Evolutionary conservation across 192 early-diverging fungal genomes (phyloP).

Genomic region (Dissophora globulifera): DNA sequence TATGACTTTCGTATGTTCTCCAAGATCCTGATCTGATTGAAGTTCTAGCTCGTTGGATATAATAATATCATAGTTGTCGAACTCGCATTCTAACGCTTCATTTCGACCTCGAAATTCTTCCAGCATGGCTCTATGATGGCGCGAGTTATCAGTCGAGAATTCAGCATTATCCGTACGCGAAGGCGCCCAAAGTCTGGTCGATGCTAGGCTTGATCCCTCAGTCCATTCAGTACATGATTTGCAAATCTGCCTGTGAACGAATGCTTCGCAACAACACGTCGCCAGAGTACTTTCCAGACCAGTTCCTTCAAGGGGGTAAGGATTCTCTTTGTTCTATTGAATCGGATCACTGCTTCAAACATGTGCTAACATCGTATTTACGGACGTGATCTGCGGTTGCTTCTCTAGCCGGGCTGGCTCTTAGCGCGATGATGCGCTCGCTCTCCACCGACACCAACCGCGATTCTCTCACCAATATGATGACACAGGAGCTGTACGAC

Average conservation of each 20-base stretch:
- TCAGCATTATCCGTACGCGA: slow-evolving; percentile 57
- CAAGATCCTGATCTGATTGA: no score
- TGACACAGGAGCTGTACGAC: slow-evolving; percentile 56
- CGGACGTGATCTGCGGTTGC: not conserved
- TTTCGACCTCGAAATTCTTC: no score
- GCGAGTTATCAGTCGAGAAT: slow-evolving; percentile 48
- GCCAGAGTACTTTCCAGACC: slow-evolving; percentile 57
- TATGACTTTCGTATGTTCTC: slow-evolving; percentile 48
- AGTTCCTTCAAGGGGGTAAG: slow-evolving; percentile 64
- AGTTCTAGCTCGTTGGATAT: no score
- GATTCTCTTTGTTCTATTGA: no score
- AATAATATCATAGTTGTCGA: no score
- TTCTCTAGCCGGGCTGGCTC: slow-evolving; percentile 31
- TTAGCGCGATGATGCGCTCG: slow-evolving; percentile 30
- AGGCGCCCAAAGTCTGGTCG: slow-evolving; percentile 53
- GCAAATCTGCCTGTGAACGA: slow-evolving; percentile 54
- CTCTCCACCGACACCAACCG: slow-evolving; percentile 27
- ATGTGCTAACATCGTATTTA: no score
- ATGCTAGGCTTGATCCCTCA: slow-evolving; percentile 51
- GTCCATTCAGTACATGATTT: slow-evolving; percentile 51
- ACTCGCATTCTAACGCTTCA: no score
- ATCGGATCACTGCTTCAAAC: no score
- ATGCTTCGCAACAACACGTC: slow-evolving; percentile 59
- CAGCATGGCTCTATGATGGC: slow-evolving; percentile 44
- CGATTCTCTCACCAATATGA: slow-evolving; percentile 18